Percentiles rank a stretch among this genome's conserved stretches.
Conservation (phyloP, 495 filamentous ascomycete species). For the Patellaria atrata region DNA sequence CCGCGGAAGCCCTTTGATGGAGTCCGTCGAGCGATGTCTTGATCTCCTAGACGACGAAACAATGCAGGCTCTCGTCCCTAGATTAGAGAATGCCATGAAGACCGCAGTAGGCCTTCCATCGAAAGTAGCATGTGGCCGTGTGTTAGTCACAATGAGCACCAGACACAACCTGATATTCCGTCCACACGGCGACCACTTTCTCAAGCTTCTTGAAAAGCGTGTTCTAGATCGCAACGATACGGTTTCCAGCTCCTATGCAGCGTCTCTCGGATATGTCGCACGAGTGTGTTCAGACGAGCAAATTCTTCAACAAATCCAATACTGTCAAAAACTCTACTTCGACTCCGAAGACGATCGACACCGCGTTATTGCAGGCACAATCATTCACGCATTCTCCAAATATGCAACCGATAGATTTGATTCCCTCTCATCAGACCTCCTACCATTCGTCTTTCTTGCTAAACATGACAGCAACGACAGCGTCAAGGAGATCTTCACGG, state of each 20-base stretch:
- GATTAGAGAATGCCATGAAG: constrained; percentile 64
- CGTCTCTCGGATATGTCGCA: constrained; percentile 71
- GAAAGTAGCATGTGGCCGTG: constrained; percentile 76
- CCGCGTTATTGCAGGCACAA: constrained; percentile 63
- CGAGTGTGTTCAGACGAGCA: constrained; percentile 56
- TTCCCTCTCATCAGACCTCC: constrained; percentile 51
- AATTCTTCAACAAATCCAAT: constrained; percentile 49
- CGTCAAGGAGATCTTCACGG: constrained; percentile 57
- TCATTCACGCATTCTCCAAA: constrained; percentile 66
- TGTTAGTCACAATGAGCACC: constrained; percentile 77
- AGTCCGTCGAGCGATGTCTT: constrained; percentile 80
- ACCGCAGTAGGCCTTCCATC: constrained; percentile 78
- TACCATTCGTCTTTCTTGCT: constrained; percentile 79
- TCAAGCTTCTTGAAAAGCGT: constrained; percentile 61
- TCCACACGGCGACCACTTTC: constrained; percentile 62
- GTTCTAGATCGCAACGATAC: constrained; percentile 84
- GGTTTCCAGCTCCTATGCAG: constrained; percentile 71
- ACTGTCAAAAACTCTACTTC: constrained; percentile 62
- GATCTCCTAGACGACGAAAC: constrained; percentile 66
- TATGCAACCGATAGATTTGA: constrained; percentile 75
- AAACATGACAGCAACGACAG: constrained; percentile 73
- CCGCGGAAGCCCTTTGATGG: constrained; percentile 77
- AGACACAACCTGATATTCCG: constrained; percentile 57
- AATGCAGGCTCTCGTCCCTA: constrained; percentile 57
- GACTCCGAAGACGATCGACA: constrained; percentile 51